Evolutionary conservation across 2,329 filamentous ascomycete species (phyloP), one percentile per base, ranked within the genome.

Genomic region (Pleurostoma richardsiae): DNA sequence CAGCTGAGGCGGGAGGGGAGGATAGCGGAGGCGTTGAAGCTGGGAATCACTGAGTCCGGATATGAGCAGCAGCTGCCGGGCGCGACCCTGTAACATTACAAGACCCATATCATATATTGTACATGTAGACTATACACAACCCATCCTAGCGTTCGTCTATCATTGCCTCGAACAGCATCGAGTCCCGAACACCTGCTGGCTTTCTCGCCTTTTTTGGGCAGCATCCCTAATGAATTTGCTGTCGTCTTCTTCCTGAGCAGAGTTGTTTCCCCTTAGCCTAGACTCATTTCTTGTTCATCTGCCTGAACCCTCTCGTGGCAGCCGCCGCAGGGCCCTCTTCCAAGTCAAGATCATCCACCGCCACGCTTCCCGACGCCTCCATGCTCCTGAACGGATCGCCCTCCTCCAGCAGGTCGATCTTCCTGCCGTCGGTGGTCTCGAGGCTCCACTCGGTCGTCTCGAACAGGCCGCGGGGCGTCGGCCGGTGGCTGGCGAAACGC

Each of bases 391-490:
- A 90, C 39, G 88, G 87, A 72, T 94, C 76, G 49, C 69, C 73
- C 4, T 77, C 81, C 56, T 88, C 82, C 52, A 96, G 74, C 64
- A 99, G 68, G 61, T 95, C 85, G 54, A 96, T 68, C 62, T 68
- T 73, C 40, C 54, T 55, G 39, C 78, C 77, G 54, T 85, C 80
- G 44, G 73, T 73, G 52, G 80, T 82, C 63, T 85, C 82, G 57
- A 99, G 71, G 61, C 85, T 94, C 91, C 92, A 99, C 73, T 91
- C 88, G 48, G 85, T 80, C 33, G 94, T 99, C 71, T 90, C 84
- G 67, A 96, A 97, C 73, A 80, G 68, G 36, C 73, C 74, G 57
- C 79, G 78, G 48, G 72, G 56, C 6, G 67, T 69, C 55, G 79
- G 83, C 61, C 94, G 79, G 62, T 79, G 74, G 71, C 88, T 94